These are phyloP conservation scores for Beauveria brongniartii DNA, from an alignment of 2,329 filamentous ascomycete genomes.

Conservation along the genomic window DNA sequence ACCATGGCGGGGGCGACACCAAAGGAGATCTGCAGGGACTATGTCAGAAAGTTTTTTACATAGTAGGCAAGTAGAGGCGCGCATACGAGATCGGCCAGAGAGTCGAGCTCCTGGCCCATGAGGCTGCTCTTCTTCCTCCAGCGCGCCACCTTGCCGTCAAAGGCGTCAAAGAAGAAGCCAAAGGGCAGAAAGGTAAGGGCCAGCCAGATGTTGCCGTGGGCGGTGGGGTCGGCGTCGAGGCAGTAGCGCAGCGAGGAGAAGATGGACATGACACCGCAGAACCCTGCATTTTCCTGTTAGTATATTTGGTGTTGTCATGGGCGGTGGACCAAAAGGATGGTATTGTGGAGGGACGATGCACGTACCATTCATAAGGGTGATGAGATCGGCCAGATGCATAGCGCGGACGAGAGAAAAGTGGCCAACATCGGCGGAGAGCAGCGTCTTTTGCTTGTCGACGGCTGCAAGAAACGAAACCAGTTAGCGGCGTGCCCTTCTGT, in stretches of 20 bases:
- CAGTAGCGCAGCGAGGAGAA: conserved; percentile 94
- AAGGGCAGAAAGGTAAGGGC: conserved; percentile 85
- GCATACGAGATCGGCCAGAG: conserved; percentile 82
- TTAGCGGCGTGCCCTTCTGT: not conserved
- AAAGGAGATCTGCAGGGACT: conserved; percentile 69
- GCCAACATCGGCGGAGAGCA: conserved; percentile 60
- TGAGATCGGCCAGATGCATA: conserved; percentile 73
- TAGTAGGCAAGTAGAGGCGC: not conserved
- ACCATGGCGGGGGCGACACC: conserved; percentile 81
- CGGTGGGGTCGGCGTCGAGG: conserved; percentile 54
- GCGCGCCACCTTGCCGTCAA: conserved; percentile 92
- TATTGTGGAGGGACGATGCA: not conserved
- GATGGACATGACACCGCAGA: conserved; percentile 89
- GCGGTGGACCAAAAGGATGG: not conserved
- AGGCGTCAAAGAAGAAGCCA: conserved; percentile 93
- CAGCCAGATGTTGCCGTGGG: conserved; percentile 65
- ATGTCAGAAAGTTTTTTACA: not conserved
- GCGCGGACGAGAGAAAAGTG: conserved; percentile 64
- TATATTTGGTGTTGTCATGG: not conserved
- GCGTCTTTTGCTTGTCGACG: conserved; percentile 67
- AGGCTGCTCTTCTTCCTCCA: conserved; percentile 96
- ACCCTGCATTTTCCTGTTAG: conserved; percentile 39
- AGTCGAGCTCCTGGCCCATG: conserved; percentile 97
- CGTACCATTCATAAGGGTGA: conserved; percentile 72
- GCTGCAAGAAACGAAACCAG: conserved; percentile 30